These are phyloP conservation scores for Adenanthera pavonina DNA, from an alignment of 306 rosid species.

Conservation along the genomic window DNA sequence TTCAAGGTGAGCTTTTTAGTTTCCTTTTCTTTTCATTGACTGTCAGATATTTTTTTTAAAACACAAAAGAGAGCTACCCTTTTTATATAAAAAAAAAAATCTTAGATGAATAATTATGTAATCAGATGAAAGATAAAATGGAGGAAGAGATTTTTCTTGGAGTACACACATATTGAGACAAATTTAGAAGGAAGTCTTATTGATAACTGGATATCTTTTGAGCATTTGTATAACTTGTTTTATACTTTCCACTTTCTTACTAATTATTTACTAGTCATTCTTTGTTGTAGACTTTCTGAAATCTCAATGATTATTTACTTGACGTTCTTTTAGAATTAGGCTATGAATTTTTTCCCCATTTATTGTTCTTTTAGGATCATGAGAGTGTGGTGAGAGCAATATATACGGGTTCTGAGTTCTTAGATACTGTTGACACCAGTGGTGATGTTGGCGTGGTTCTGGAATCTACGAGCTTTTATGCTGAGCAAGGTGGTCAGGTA, in stretches of 20 bases:
- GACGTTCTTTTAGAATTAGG: slow-evolving; percentile 20
- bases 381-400: slow-evolving; percentile 80
- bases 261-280: slow-evolving; percentile 11
- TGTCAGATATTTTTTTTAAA: slow-evolving; percentile 9
- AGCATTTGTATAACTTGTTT: not conserved
- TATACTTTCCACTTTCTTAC: slow-evolving; percentile 1
- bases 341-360: slow-evolving; percentile 24
- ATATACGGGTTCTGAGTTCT: slow-evolving; percentile 79
- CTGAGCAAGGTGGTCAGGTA: slow-evolving; percentile 99
- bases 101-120: slow-evolving; percentile 5
- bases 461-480: slow-evolving; percentile 95
- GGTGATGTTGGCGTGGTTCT: slow-evolving; percentile 79
- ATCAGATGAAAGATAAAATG: not conserved
- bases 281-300: not conserved
- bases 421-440: slow-evolving; percentile 59
- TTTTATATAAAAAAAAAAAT: not conserved
- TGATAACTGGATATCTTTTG: slow-evolving; percentile 17
- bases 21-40: not conserved
- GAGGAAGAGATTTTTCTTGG: not conserved
- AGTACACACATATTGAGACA: not conserved
- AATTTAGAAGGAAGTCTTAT: not conserved
- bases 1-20: slow-evolving; percentile 55
- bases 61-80: not conserved
- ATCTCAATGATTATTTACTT: not conserved
- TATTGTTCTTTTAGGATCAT: slow-evolving; percentile 66